phyloP scores from a whole-genome alignment of 257 asterid genomes.

The Vinca minor region DNA sequence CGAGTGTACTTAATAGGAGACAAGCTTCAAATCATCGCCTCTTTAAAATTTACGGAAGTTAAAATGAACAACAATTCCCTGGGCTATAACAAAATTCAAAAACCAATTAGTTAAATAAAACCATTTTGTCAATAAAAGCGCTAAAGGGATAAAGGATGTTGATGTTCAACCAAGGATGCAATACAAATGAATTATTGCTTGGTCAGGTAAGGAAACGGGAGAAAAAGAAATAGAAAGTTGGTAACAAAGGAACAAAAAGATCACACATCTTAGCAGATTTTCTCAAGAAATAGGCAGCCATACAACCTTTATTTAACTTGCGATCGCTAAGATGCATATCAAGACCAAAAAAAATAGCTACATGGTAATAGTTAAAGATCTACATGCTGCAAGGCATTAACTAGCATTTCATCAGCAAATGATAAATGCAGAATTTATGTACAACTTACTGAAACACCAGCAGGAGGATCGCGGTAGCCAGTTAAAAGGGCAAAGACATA shows the following conservation, averaged over 20 bases:
- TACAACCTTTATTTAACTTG: neutral
- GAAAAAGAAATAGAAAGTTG: neutral
- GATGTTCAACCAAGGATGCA: neutral
- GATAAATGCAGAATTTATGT: neutral
- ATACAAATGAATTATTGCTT: neutral
- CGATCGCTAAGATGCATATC: neutral
- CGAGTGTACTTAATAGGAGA: neutral
- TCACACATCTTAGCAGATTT: too few relatives aligned
- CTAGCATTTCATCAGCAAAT: neutral
- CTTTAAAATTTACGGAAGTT: neutral
- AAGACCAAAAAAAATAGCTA: neutral
- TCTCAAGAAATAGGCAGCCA: neutral
- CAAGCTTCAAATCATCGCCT: neutral
- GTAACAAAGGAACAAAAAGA: neutral
- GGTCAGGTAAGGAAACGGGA: neutral
- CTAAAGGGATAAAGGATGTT: neutral
- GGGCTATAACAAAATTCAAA: neutral
- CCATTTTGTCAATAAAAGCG: neutral
- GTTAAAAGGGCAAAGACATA: conserved; percentile 64
- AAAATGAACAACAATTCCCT: neutral
- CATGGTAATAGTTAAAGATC: neutral
- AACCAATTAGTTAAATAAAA: neutral
- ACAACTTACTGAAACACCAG: conserved; percentile 62
- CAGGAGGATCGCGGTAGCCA: conserved; percentile 78
- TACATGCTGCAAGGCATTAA: neutral